Evolutionary conservation across 2,329 filamentous ascomycete species (phyloP), one percentile per base, ranked within the genome.

Genomic region (Alternaria sp.): DNA sequence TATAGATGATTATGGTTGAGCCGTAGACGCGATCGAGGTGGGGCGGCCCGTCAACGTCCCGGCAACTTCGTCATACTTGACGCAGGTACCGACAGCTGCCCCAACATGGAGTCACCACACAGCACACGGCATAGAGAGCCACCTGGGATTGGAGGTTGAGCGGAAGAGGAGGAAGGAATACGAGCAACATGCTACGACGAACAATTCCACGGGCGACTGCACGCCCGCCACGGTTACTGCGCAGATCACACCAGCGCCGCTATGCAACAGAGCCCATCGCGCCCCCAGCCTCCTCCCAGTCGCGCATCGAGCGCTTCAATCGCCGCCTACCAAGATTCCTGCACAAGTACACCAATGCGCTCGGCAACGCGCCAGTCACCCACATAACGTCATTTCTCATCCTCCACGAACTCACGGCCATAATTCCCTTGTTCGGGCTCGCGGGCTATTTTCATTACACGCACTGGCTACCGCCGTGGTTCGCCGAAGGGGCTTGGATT

Each of bases 371-470:
- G 1, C 95, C 95, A 0, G 79, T 93, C 44, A 92, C 92, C 1
- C 93, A 97, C 79, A 84, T 96, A 42, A 87, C 90, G 1, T 89
- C 94, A 0, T 99, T 99, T 77, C 83, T 98, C 11, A 82, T 97
- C 39, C 85, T 99, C 0, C 95, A 99, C 81, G 95, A 99, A 79
- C 76, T 97, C 44, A 98, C 95, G 0, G 84, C 87, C 68, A 89
- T 92, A 75, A 65, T 81, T 72, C 62, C 88, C 1, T 97, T 99
- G 78, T 92, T 64, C 28, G 53, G 69, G 18, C 59, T 73, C 48
- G 63, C 64, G 3, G 59, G 67, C 30, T 58, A 65, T 53, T 71
- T 73, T 65, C 58, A 98, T 80, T 93, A 92, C 75, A 88, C 88
- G 1, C 83, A 88, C 62, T 91, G 90, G 84, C 84, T 93, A 28